phyloP scores from a whole-genome alignment of 2,329 filamentous ascomycete species.

The Cadophora gregata region DNA sequence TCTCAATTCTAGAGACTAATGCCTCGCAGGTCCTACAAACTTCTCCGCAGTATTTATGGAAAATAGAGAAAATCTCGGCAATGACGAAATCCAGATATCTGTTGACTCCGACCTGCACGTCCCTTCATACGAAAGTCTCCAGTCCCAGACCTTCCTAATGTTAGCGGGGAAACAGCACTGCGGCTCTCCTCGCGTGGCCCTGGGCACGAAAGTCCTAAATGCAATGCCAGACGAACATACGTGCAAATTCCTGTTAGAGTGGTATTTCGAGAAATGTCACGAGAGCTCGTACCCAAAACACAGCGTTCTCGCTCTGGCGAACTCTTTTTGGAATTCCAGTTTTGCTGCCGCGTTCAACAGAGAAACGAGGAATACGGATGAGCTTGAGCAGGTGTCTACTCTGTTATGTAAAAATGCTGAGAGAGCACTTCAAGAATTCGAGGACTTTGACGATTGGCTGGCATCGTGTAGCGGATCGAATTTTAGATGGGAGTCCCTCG shows the following conservation, averaged over 20 bases:
- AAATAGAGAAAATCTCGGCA: conserved; percentile 38
- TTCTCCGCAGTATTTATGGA: conserved; percentile 44
- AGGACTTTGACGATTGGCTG: conserved; percentile 41
- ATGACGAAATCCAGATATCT: conserved; percentile 38
- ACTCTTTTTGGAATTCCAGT: conserved; percentile 36
- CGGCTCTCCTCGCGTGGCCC: conserved; percentile 36
- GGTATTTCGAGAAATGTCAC: conserved; percentile 33
- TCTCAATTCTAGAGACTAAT: conserved; percentile 17
- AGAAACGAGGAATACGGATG: conserved; percentile 35
- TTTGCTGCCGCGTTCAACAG: conserved; percentile 24
- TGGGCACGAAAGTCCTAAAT: conserved; percentile 39
- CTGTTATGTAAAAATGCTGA: conserved; percentile 42
- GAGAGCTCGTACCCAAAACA: conserved; percentile 32
- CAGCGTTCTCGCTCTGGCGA: conserved; percentile 27
- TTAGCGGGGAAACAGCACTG: conserved; percentile 31
- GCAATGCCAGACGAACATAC: conserved; percentile 39
- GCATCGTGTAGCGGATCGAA: conserved; percentile 38
- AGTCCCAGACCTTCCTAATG: conserved; percentile 42
- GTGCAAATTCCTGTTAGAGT: conserved; percentile 38
- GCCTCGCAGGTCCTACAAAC: conserved; percentile 39
- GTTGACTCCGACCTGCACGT: conserved; percentile 34
- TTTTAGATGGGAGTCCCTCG: conserved; percentile 44
- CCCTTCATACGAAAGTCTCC: conserved; percentile 35
- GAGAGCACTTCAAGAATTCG: conserved; percentile 38
- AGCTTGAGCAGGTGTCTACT: conserved; percentile 37